phyloP scores from a whole-genome alignment of 139 green algal genomes.

The Bryopsis sp. region DNA sequence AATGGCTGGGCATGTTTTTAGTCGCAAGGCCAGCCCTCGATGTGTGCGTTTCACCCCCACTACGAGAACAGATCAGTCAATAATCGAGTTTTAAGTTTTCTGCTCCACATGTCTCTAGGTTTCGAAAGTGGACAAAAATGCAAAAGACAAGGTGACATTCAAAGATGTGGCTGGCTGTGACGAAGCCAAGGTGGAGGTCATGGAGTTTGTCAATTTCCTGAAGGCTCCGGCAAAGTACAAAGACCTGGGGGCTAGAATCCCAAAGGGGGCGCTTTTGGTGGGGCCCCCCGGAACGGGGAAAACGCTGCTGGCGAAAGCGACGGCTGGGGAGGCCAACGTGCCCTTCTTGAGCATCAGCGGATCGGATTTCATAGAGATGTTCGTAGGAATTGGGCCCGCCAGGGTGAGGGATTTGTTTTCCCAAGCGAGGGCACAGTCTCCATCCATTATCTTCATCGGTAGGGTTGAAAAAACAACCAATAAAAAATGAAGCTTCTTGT shows the following conservation, averaged over 20 bases:
- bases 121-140: slow-evolving; percentile 74
- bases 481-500: too few relatives aligned
- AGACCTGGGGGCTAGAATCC: slow-evolving; percentile 82
- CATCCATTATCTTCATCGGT: slow-evolving; percentile 94
- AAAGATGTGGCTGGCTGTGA: slow-evolving; percentile 93
- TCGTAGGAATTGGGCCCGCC: slow-evolving; percentile 80
- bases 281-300: slow-evolving; percentile 88
- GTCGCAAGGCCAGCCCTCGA: too few relatives aligned
- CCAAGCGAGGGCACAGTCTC: slow-evolving; percentile 60
- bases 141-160: slow-evolving; percentile 75
- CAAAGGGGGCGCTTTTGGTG: slow-evolving; percentile 83
- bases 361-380: slow-evolving; percentile 77
- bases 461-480: too few relatives aligned
- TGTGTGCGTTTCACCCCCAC: too few relatives aligned
- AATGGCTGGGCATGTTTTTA: too few relatives aligned
- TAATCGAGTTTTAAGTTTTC: too few relatives aligned
- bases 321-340: slow-evolving; percentile 88
- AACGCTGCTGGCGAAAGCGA: slow-evolving; percentile 93
- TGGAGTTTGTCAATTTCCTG: slow-evolving; percentile 97
- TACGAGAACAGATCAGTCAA: too few relatives aligned
- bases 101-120: too few relatives aligned
- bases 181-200: slow-evolving; percentile 93
- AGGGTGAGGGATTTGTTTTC: slow-evolving; percentile 93
- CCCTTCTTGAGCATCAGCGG: slow-evolving; percentile 81
- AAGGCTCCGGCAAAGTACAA: slow-evolving; percentile 72